Evolutionary conservation across 2,329 filamentous ascomycete species (phyloP).

Genomic region (Leptographium wingfieldii): DNA sequence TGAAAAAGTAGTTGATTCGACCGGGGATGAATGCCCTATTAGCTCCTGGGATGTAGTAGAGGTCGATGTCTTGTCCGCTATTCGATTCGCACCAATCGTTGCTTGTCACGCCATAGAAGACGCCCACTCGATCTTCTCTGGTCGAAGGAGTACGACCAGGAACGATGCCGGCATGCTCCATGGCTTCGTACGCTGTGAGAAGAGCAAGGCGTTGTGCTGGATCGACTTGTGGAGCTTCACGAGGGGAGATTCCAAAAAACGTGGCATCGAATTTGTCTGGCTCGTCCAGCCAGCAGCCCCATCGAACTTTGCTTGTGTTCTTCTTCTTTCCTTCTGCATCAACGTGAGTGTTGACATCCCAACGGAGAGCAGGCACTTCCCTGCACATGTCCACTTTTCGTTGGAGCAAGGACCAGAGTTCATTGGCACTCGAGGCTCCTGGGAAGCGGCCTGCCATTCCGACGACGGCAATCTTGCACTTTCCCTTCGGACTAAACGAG

Average conservation of each 20-base stretch:
- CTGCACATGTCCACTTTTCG: not conserved
- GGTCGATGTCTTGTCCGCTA: slow-evolving; percentile 54
- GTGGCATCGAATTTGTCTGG: slow-evolving; percentile 67
- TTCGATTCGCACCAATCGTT: slow-evolving; percentile 69
- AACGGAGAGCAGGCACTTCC: not conserved
- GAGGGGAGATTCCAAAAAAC: slow-evolving; percentile 55
- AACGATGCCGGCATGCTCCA: slow-evolving; percentile 69
- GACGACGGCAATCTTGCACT: not conserved
- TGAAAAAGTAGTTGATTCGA: slow-evolving; percentile 63
- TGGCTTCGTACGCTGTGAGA: slow-evolving; percentile 64
- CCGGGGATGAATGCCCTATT: slow-evolving; percentile 31
- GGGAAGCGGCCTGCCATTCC: not conserved
- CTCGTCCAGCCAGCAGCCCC: slow-evolving; percentile 52
- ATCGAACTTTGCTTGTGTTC: not conserved
- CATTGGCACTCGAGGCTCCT: not conserved
- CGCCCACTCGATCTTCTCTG: slow-evolving; percentile 47
- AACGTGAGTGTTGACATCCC: not conserved
- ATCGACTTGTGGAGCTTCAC: slow-evolving; percentile 60
- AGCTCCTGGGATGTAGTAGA: slow-evolving; percentile 31
- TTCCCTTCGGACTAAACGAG: not conserved
- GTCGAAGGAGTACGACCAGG: slow-evolving; percentile 61
- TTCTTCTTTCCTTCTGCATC: not conserved
- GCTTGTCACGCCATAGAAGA: slow-evolving; percentile 61
- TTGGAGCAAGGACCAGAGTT: not conserved
- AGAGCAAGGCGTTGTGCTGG: slow-evolving; percentile 67